phyloP scores from a whole-genome alignment of 768 basidiomycete genomes.

The Filobasidium floriforme region DNA sequence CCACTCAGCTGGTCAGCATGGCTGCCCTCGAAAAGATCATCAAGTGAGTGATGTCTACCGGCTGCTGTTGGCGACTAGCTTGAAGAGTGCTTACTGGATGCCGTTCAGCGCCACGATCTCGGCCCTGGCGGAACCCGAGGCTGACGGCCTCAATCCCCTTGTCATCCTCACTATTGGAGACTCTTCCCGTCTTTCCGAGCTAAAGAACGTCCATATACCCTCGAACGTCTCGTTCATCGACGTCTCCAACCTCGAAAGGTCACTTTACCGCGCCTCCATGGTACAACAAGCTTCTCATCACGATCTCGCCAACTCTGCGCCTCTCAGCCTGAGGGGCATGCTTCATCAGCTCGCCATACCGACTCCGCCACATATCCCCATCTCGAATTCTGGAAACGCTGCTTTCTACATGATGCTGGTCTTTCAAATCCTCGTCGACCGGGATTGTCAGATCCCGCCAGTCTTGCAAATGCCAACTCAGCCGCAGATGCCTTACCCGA shows the following conservation, averaged over 20 bases:
- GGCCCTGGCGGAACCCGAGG: constrained; percentile 39
- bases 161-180: constrained; percentile 39
- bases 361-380: constrained; percentile 32
- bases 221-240: constrained; percentile 40
- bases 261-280: constrained; percentile 35
- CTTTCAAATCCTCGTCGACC: constrained; percentile 41
- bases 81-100: neutral
- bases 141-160: constrained; percentile 37
- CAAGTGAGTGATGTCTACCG: constrained; percentile 29
- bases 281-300: constrained; percentile 17
- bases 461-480: constrained; percentile 13
- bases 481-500: constrained; percentile 15
- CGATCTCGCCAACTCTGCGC: constrained; percentile 29
- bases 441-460: constrained; percentile 15
- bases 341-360: constrained; percentile 38
- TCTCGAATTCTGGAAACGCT: constrained; percentile 43
- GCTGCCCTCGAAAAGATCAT: constrained; percentile 36
- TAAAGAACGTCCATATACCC: constrained; percentile 26
- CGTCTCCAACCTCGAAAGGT: constrained; percentile 36
- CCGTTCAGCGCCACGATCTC: constrained; percentile 34
- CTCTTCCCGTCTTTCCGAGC: constrained; percentile 30
- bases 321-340: constrained; percentile 33
- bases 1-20: constrained; percentile 36
- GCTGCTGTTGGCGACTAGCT: neutral
- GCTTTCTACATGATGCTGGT: constrained; percentile 42